A percentile compares a stretch with the other conserved stretches of the same genome.
These are phyloP conservation scores for Colletotrichum euphorbiae DNA, from an alignment of 2,329 filamentous ascomycete genomes.

Conservation along the genomic window DNA sequence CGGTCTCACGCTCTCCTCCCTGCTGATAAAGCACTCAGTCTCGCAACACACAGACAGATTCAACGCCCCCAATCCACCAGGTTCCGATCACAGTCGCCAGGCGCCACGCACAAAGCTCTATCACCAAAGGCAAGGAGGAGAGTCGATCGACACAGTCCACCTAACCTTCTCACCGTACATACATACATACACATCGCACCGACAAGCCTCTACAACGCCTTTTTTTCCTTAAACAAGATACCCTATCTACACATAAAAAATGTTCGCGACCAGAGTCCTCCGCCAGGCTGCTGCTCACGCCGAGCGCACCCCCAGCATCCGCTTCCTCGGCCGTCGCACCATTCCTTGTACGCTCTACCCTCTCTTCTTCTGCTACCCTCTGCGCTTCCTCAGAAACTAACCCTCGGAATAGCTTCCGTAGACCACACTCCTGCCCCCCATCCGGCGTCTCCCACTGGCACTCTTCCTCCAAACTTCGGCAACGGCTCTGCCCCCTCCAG, in stretches of 20 bases:
- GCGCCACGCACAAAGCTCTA: slow-evolving; percentile 30
- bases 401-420: slow-evolving; percentile 65
- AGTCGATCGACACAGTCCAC: slow-evolving; percentile 19
- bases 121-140: slow-evolving; percentile 36
- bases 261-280: slow-evolving; percentile 68
- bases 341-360: slow-evolving; percentile 64
- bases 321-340: slow-evolving; percentile 70
- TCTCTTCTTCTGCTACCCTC: not conserved
- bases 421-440: slow-evolving; percentile 81
- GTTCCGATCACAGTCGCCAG: slow-evolving; percentile 20
- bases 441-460: slow-evolving; percentile 75
- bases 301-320: slow-evolving; percentile 71
- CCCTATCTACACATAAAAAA: slow-evolving; percentile 45
- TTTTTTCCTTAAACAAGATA: not conserved
- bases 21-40: slow-evolving; percentile 30
- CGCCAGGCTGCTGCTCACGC: slow-evolving; percentile 70
- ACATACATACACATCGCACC: not conserved
- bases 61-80: not conserved
- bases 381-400: not conserved
- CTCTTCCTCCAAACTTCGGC: slow-evolving; percentile 68
- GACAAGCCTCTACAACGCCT: slow-evolving; percentile 11
- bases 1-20: slow-evolving; percentile 33
- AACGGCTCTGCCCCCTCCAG: slow-evolving; percentile 52
- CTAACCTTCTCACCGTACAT: slow-evolving; percentile 1
- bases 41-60: not conserved